Evolutionary conservation across 306 rosid species (phyloP).

Genomic region (Psophocarpus tetragonolobus): DNA sequence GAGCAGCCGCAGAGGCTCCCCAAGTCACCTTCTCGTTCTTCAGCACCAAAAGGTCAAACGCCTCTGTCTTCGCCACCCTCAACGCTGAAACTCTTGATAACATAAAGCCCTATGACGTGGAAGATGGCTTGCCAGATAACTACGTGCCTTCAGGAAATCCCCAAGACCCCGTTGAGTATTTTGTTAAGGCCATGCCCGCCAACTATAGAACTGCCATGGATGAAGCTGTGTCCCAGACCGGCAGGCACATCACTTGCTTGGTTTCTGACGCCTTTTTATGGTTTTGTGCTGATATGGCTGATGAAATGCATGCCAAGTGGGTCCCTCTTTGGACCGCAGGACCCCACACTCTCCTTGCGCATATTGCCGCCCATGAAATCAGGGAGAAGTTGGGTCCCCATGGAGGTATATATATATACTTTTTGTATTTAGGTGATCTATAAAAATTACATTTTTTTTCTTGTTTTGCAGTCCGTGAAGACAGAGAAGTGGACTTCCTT

Average conservation of each 20-base stretch:
- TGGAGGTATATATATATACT: constrained; percentile 14
- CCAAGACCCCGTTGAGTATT: constrained; percentile 25
- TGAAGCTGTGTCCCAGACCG: constrained; percentile 36
- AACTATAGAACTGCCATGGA: constrained; percentile 42
- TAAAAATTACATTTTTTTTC: background rate
- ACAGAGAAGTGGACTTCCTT: constrained; percentile 45
- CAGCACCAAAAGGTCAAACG: constrained; percentile 44
- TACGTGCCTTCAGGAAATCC: constrained; percentile 36
- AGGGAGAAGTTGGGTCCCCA: constrained; percentile 27
- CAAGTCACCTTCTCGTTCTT: constrained; percentile 54
- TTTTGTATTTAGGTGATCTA: background rate
- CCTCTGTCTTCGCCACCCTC: constrained; percentile 6
- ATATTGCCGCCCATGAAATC: constrained; percentile 42
- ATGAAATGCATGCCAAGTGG: constrained; percentile 58
- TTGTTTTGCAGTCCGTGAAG: constrained; percentile 25
- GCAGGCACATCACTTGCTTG: constrained; percentile 52
- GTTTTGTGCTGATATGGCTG: constrained; percentile 64
- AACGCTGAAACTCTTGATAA: background rate
- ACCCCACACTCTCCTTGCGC: constrained; percentile 55
- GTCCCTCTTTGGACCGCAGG: constrained; percentile 81
- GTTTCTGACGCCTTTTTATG: constrained; percentile 67
- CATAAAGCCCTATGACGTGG: constrained; percentile 42
- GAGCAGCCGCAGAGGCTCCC: constrained; percentile 46
- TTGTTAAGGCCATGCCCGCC: constrained; percentile 45
- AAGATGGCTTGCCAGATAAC: constrained; percentile 62